Percentiles rank a stretch among this genome's conserved stretches.
phyloP scores from a whole-genome alignment of 2,329 filamentous ascomycete species.

The Calonectria hongkongensis region DNA sequence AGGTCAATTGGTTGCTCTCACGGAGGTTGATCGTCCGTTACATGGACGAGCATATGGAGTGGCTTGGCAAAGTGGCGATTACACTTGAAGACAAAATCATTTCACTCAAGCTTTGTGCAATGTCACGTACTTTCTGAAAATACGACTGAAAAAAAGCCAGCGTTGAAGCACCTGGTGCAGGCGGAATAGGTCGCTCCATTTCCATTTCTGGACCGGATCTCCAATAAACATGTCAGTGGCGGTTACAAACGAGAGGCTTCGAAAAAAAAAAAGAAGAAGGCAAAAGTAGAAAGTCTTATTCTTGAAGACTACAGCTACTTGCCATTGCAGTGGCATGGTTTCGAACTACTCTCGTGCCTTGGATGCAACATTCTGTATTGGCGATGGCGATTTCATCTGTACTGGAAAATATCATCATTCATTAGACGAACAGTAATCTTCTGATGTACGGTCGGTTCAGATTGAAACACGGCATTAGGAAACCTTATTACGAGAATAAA shows the following conservation, averaged over 20 bases:
- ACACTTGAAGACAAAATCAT: too few species aligned
- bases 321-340: too few species aligned
- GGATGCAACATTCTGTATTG: neutral
- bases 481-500: neutral
- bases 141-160: neutral
- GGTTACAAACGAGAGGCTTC: neutral
- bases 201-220: conserved; percentile 1
- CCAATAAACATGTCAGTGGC: neutral
- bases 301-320: too few species aligned
- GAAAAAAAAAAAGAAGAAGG: too few species aligned
- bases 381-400: neutral
- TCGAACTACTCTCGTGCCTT: too few species aligned
- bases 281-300: too few species aligned
- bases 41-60: neutral
- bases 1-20: neutral
- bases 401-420: too few species aligned
- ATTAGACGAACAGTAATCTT: neutral
- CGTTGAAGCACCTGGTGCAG: neutral
- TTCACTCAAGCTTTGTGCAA: neutral
- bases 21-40: conserved; percentile 10
- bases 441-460: neutral
- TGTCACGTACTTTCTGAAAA: too few species aligned
- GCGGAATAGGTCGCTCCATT: neutral
- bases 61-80: neutral
- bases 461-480: neutral